A percentile compares a stretch with the other conserved stretches of the same genome.
Evolutionary conservation across 176 grass and related monocot genomes (phyloP).

Genomic region (Phyllostachys edulis): DNA sequence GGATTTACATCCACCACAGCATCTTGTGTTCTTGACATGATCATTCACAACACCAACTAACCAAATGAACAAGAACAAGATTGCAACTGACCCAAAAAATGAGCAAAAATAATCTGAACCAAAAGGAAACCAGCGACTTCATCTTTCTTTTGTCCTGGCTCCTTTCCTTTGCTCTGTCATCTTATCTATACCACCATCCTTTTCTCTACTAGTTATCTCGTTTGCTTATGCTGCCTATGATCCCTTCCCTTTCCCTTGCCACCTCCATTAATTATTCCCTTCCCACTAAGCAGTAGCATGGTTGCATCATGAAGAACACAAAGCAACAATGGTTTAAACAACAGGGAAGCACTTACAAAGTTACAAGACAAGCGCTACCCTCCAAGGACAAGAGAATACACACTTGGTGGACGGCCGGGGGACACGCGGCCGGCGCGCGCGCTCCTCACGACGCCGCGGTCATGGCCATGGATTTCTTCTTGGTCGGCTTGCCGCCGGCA

Average conservation of each 20-base stretch:
- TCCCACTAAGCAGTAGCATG: slow-evolving; percentile 33
- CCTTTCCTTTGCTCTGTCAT: slow-evolving; percentile 41
- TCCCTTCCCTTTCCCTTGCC: slow-evolving; percentile 26
- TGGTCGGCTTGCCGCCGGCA: slow-evolving; percentile 28
- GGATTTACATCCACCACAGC: slow-evolving; percentile 26
- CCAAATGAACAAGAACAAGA: slow-evolving; percentile 40
- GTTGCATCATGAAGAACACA: slow-evolving; percentile 41
- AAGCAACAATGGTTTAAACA: slow-evolving; percentile 52
- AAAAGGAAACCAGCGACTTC: slow-evolving; percentile 55
- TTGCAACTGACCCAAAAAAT: slow-evolving; percentile 22
- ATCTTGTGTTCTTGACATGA: slow-evolving; percentile 35
- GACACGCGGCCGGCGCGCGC: background rate
- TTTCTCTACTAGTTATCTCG: slow-evolving; percentile 25
- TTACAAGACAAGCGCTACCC: slow-evolving; percentile 20
- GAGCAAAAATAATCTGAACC: slow-evolving; percentile 24
- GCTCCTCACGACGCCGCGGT: slow-evolving; percentile 46
- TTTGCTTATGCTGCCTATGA: slow-evolving; percentile 37
- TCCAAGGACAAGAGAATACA: slow-evolving; percentile 40
- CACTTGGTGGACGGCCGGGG: slow-evolving; percentile 31
- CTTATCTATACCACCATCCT: slow-evolving; percentile 47
- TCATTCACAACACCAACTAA: slow-evolving; percentile 21
- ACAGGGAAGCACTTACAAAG: slow-evolving; percentile 42
- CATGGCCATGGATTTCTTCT: slow-evolving; percentile 48
- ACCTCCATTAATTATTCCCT: slow-evolving; percentile 34
- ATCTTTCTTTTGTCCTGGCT: slow-evolving; percentile 33